These are phyloP conservation scores for Acrasis kona DNA, from an alignment of 78 protist species.

Conservation along the genomic window DNA sequence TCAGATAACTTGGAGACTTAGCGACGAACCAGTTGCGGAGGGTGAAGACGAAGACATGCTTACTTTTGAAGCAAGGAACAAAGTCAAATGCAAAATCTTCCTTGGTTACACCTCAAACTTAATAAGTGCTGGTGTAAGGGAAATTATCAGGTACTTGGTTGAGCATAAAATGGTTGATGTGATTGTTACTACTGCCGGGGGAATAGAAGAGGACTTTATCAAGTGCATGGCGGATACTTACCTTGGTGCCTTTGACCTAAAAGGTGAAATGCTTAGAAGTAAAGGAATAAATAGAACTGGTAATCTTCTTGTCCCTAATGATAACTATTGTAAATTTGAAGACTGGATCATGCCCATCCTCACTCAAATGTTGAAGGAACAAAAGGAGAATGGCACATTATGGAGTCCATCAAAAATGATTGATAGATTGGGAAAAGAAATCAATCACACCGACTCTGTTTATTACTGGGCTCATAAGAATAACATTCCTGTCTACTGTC, in stretches of 20 bases:
- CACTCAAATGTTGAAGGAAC: slow-evolving; percentile 82
- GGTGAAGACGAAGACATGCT: slow-evolving; percentile 31
- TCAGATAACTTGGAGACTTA: neutral
- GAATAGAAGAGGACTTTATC: slow-evolving; percentile 98
- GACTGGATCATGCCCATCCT: slow-evolving; percentile 97
- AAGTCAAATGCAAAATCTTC: slow-evolving; percentile 55
- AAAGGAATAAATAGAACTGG: slow-evolving; percentile 94
- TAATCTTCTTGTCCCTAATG: slow-evolving; percentile 96
- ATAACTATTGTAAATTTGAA: slow-evolving; percentile 82
- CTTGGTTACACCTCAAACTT: slow-evolving; percentile 96
- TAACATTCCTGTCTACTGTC: slow-evolving; percentile 96
- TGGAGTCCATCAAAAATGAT: slow-evolving; percentile 95
- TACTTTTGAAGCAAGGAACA: slow-evolving; percentile 10
- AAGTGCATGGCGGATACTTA: slow-evolving; percentile 93
- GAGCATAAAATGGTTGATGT: slow-evolving; percentile 65
- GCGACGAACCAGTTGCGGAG: slow-evolving; percentile 40
- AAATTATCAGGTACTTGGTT: slow-evolving; percentile 75
- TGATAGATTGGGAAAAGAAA: slow-evolving; percentile 85
- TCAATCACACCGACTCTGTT: slow-evolving; percentile 76
- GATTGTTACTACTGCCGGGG: slow-evolving; percentile 97
- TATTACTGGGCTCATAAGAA: slow-evolving; percentile 91
- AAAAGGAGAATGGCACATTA: slow-evolving; percentile 25
- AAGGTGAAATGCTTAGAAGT: slow-evolving; percentile 63
- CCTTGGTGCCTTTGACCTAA: slow-evolving; percentile 82
- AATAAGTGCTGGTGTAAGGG: slow-evolving; percentile 91